A percentile compares a stretch with the other conserved stretches of the same genome.
phyloP scores from a whole-genome alignment of 148 eudicot species.

The Camellia granthamiana region DNA sequence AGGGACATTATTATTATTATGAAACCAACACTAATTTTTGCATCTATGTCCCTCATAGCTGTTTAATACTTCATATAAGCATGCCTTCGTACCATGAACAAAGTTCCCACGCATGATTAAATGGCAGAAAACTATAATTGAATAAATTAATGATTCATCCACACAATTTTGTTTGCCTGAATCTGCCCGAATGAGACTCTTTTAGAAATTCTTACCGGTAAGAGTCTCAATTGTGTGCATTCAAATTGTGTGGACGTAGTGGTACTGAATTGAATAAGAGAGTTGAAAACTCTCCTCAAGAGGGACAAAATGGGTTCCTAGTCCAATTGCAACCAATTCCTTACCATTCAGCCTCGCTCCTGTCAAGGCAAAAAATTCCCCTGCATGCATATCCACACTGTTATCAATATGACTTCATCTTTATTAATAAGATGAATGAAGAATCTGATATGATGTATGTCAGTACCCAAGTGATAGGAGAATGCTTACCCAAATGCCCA shows the following conservation, averaged over 20 bases:
- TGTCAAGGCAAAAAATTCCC: slow-evolving; percentile 89
- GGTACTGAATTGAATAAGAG: too few relatives aligned
- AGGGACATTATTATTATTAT: too few relatives aligned
- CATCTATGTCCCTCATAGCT: too few relatives aligned
- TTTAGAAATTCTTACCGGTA: too few relatives aligned
- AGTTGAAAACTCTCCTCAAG: slow-evolving; percentile 56
- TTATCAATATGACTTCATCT: slow-evolving; percentile 9
- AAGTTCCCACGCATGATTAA: background rate
- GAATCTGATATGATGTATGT: background rate
- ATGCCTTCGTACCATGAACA: background rate
- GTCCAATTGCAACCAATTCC: slow-evolving; percentile 77
- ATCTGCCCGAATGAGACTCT: too few relatives aligned
- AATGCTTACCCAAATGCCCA: slow-evolving; percentile 70
- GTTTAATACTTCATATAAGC: background rate
- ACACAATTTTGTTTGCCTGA: too few relatives aligned
- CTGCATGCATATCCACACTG: slow-evolving; percentile 36
- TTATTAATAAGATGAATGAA: background rate
- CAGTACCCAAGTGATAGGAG: background rate
- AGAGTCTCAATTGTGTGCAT: too few relatives aligned
- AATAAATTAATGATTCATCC: background rate
- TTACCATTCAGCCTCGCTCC: slow-evolving; percentile 82
- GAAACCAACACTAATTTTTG: too few relatives aligned
- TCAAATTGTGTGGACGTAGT: too few relatives aligned
- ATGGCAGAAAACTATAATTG: background rate
- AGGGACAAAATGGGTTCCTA: slow-evolving; percentile 93